Conservation (phyloP, 148 eudicot genomes). For the Amaranthus palmeri region DNA sequence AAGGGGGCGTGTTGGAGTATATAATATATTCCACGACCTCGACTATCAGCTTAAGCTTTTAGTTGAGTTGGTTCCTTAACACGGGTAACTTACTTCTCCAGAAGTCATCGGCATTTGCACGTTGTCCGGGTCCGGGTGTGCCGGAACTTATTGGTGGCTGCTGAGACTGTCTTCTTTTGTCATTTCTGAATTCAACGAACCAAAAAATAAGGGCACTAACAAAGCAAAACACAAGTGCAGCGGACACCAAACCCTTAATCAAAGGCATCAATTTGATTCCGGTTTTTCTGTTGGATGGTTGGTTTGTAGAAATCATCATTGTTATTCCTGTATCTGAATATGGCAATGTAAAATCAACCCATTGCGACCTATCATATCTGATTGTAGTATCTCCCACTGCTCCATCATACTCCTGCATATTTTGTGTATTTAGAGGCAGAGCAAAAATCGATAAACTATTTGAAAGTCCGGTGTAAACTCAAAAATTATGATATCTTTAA, state of each 20-base stretch:
- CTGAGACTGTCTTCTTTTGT: constrained; percentile 7
- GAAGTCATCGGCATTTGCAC: constrained; percentile 12
- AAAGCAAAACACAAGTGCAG: constrained; percentile 27
- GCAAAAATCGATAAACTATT: background rate
- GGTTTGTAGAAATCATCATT: constrained; percentile 25
- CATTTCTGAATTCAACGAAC: constrained; percentile 22
- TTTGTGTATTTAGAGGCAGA: background rate
- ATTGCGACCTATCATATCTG: constrained; percentile 16
- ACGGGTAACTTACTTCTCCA: constrained; percentile 25
- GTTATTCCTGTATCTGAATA: constrained; percentile 31
- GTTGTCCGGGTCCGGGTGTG: background rate
- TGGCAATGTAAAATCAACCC: constrained; percentile 31
- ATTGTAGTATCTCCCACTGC: constrained; percentile 31
- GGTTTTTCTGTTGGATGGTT: background rate
- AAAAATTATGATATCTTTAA: no score
- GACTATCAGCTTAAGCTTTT: no score
- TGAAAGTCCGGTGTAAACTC: no score
- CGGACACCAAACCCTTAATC: constrained; percentile 25
- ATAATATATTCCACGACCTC: no score
- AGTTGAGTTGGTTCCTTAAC: no score
- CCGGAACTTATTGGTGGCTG: background rate
- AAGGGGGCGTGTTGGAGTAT: no score
- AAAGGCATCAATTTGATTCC: constrained; percentile 19
- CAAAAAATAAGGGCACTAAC: constrained; percentile 25
- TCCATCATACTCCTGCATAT: constrained; percentile 26